Percentiles rank a stretch among this genome's conserved stretches.
Evolutionary conservation across 169 alveolate genomes (phyloP).

Genomic region (Babesia microti): DNA sequence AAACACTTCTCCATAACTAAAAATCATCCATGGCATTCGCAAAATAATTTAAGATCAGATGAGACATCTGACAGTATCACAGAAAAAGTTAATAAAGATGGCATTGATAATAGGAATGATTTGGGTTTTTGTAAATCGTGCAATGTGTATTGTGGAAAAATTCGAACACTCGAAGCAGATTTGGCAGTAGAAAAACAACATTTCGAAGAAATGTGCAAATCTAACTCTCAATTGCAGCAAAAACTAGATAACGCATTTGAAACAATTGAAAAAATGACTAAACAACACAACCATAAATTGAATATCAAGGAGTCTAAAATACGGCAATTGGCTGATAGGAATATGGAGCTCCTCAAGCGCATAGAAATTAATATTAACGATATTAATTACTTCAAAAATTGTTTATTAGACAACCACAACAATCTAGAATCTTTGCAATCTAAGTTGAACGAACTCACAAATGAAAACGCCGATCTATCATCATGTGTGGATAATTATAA

Average conservation of each 20-base stretch:
- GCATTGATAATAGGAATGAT: too few relatives aligned
- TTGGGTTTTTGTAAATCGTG: not conserved
- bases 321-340: conserved; percentile 22
- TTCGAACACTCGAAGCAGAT: conserved; percentile 6
- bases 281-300: conserved; percentile 19
- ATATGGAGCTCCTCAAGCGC: conserved; percentile 22
- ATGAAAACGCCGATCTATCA: conserved; percentile 9
- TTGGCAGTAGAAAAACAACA: conserved; percentile 34
- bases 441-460: conserved; percentile 12
- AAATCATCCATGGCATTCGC: too few relatives aligned
- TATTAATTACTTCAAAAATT: conserved; percentile 28
- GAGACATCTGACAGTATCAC: too few relatives aligned
- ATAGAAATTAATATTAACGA: conserved; percentile 22
- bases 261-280: conserved; percentile 9
- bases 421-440: conserved; percentile 23
- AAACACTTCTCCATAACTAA: too few relatives aligned
- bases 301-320: conserved; percentile 25
- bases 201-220: conserved; percentile 27
- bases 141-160: not conserved
- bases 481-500: conserved; percentile 9
- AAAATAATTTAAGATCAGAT: too few relatives aligned
- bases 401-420: conserved; percentile 34
- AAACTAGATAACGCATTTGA: conserved; percentile 8
- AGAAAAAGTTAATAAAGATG: too few relatives aligned
- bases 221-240: conserved; percentile 30